Conservation (phyloP, 2,329 filamentous ascomycete species). For the Cytospora chrysosperma region DNA sequence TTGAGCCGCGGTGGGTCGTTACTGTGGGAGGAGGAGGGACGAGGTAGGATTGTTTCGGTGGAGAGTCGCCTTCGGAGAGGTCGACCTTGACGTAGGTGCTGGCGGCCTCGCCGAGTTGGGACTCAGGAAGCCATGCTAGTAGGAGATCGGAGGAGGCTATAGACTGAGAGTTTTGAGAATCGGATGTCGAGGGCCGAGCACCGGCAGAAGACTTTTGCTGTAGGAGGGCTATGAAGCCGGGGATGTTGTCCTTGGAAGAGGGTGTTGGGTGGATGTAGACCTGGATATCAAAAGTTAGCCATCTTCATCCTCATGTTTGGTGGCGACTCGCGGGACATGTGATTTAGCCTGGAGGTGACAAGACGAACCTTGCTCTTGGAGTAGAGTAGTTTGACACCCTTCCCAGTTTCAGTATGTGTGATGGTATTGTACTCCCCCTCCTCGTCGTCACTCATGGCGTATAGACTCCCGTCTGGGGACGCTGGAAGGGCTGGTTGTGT, state of each 20-base stretch:
- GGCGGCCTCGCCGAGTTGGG: slow-evolving; percentile 79
- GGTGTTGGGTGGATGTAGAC: slow-evolving; percentile 96
- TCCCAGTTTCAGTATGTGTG: slow-evolving; percentile 71
- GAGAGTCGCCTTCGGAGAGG: slow-evolving; percentile 74
- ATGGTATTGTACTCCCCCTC: slow-evolving; percentile 95
- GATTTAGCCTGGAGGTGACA: background rate
- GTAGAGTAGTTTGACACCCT: slow-evolving; percentile 88
- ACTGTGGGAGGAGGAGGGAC: slow-evolving; percentile 89
- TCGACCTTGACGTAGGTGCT: slow-evolving; percentile 96
- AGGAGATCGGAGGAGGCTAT: slow-evolving; percentile 71
- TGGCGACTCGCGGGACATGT: background rate
- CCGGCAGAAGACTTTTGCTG: slow-evolving; percentile 70
- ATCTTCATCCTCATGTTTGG: background rate
- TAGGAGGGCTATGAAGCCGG: slow-evolving; percentile 87
- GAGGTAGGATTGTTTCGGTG: slow-evolving; percentile 82
- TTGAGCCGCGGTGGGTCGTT: slow-evolving; percentile 67
- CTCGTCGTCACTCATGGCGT: slow-evolving; percentile 94
- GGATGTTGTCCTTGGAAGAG: slow-evolving; percentile 91
- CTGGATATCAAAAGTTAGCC: slow-evolving; percentile 41
- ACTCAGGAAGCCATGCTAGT: slow-evolving; percentile 91
- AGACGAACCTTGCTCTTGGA: slow-evolving; percentile 88
- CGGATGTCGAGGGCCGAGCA: slow-evolving; percentile 43
- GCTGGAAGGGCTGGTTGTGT: slow-evolving; percentile 40
- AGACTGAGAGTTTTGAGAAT: slow-evolving; percentile 39
- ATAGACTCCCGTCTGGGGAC: slow-evolving; percentile 85